phyloP scores from a whole-genome alignment of 768 basidiomycete species.

The Suillus americanus region DNA sequence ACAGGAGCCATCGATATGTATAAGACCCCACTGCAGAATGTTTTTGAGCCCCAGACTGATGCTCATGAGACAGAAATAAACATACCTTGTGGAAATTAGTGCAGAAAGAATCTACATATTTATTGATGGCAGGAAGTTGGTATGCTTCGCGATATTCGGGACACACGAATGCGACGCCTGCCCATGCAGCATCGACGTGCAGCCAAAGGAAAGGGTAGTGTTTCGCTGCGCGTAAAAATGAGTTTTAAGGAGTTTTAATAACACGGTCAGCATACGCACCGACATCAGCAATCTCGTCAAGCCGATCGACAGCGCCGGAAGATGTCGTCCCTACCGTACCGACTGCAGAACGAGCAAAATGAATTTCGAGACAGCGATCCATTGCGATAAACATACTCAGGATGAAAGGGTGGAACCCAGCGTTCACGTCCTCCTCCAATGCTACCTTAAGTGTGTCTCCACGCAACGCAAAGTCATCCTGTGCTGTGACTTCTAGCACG shows the following conservation, averaged over 20 bases:
- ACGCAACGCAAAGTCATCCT: conserved; percentile 69
- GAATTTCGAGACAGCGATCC: neutral
- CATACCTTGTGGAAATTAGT: conserved; percentile 89
- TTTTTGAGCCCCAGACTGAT: neutral
- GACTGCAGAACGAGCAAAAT: conserved; percentile 44
- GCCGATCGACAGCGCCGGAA: conserved; percentile 81
- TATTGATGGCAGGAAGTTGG: conserved; percentile 71
- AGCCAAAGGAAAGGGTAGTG: conserved; percentile 71
- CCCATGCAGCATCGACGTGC: conserved; percentile 93
- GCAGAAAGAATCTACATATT: conserved; percentile 75
- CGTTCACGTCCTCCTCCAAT: conserved; percentile 59
- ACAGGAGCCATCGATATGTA: conserved; percentile 82
- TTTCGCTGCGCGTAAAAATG: conserved; percentile 42
- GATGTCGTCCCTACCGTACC: conserved; percentile 90
- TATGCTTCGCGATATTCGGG: conserved; percentile 70
- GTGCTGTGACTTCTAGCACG: conserved; percentile 60
- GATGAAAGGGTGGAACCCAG: conserved; percentile 75
- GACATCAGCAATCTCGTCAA: conserved; percentile 72
- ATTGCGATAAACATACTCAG: conserved; percentile 47
- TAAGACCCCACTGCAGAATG: conserved; percentile 73
- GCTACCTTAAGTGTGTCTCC: conserved; percentile 60
- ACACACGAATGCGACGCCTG: conserved; percentile 76
- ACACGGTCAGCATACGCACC: conserved; percentile 42
- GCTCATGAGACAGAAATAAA: neutral
- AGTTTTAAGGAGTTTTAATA: neutral